Evolutionary conservation across 345 rosid species (phyloP).

Genomic region (Brassica napus): DNA sequence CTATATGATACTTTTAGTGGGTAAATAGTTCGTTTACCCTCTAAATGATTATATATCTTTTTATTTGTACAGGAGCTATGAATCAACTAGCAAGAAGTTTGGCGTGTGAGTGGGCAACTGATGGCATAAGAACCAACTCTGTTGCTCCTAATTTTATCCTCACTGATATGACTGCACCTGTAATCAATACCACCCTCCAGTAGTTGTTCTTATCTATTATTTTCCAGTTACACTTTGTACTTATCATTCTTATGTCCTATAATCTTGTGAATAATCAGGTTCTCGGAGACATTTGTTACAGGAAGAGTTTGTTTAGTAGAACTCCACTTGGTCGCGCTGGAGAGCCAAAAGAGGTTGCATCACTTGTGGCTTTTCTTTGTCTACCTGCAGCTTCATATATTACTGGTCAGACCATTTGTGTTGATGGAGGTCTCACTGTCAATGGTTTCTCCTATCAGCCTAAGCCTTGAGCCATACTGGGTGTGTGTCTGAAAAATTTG

Average conservation of each 20-base stretch:
- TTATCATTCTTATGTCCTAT: neutral
- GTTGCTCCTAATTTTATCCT: slow-evolving; percentile 50
- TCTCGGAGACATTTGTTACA: neutral
- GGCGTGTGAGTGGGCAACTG: slow-evolving; percentile 75
- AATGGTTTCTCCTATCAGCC: slow-evolving; percentile 40
- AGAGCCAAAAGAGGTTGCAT: slow-evolving; percentile 52
- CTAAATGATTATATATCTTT: too few species aligned
- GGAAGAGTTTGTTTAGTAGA: slow-evolving; percentile 19
- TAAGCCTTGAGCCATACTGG: neutral
- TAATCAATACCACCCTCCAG: neutral
- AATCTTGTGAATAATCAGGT: neutral
- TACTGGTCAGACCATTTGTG: slow-evolving; percentile 54
- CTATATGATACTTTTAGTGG: too few species aligned
- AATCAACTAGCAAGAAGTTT: slow-evolving; percentile 52
- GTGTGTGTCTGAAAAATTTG: neutral
- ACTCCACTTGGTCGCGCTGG: slow-evolving; percentile 53
- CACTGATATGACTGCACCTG: slow-evolving; percentile 45
- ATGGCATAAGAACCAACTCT: slow-evolving; percentile 53
- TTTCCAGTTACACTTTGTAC: neutral
- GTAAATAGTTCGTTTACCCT: too few species aligned
- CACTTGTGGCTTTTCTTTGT: slow-evolving; percentile 54
- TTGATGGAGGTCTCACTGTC: slow-evolving; percentile 52
- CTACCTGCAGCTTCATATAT: slow-evolving; percentile 62
- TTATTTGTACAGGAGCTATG: slow-evolving; percentile 40
- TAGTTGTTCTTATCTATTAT: neutral